Evolutionary conservation across 345 rosid species (phyloP), one percentile per base, ranked within the genome.

Genomic region (Dipteronia dyeriana): DNA sequence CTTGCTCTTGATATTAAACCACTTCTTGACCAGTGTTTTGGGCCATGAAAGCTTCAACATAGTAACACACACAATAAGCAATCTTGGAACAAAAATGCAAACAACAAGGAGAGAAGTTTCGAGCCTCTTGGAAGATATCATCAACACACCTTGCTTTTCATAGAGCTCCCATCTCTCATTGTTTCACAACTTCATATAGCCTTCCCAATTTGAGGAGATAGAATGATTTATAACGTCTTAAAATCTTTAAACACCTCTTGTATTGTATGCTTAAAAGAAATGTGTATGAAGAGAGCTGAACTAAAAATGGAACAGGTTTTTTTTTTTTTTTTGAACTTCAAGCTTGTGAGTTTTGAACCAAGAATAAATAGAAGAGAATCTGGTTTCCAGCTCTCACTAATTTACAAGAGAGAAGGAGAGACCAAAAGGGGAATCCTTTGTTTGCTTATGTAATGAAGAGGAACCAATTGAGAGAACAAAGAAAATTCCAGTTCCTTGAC

Each of bases 21-120:
- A 96, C 86, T 96, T 96, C 88, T 90, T 96, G 76, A 94, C 95
- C 88, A 95, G 83, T 81, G 93, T 89, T 90, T 89, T 96, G 25
- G 99, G 94, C 99, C 99, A 96, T 73, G 97, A 90, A 85, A 88
- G 85, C 99, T 96, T 86, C 87, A 82, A 63, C 20, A 74, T 68
- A 64, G 63, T 66, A 74, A 75, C 2, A 75, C 23, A 62, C 4
- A 16, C 7, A 63, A 45, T 76, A 74, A 82, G 80, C 47, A 70
- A 71, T 71, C 41, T 70, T 26, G 47, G 29, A 73, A 29, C 70
- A 75, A 23, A 49, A 63, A 75, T 59, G 74, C 62, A 80, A 63
- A 73, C 20, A 75, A 10, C 74, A 74, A 74, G n/a, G 61, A 70
- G 62, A 45, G n/a, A 71, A 67, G 69, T 9, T 62, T 16, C 49